These are phyloP conservation scores for Tulasnella sp. DNA, from an alignment of 768 basidiomycete species.

Conservation along the genomic window DNA sequence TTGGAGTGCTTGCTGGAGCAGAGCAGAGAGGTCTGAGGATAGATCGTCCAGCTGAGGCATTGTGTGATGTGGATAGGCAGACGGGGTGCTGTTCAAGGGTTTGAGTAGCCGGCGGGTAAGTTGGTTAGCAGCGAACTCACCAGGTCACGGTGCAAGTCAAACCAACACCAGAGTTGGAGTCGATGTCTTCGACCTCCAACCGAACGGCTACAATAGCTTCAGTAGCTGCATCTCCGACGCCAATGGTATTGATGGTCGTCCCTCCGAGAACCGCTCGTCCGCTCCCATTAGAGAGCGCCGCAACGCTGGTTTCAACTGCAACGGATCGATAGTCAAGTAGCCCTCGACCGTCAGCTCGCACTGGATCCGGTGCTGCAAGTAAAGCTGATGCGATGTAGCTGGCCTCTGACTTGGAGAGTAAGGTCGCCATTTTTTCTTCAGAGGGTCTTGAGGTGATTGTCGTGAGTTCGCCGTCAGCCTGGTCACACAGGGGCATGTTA, in stretches of 20 bases:
- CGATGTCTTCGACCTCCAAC: conserved; percentile 60
- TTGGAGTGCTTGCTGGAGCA: conserved; percentile 26
- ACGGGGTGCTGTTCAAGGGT: conserved; percentile 51
- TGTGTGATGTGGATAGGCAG: conserved; percentile 63
- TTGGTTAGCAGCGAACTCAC: conserved; percentile 38
- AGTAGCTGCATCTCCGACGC: conserved; percentile 51
- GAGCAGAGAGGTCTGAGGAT: conserved; percentile 55
- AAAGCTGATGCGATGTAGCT: conserved; percentile 64
- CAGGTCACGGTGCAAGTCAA: conserved; percentile 63
- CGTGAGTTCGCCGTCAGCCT: too few species aligned
- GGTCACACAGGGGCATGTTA: too few species aligned
- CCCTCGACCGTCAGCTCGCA: conserved; percentile 67
- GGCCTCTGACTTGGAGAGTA: conserved; percentile 65
- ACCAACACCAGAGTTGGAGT: conserved; percentile 45
- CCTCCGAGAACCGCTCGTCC: conserved; percentile 63
- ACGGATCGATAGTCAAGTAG: conserved; percentile 57
- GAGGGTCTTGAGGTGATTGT: too few species aligned
- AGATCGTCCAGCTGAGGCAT: conserved; percentile 59
- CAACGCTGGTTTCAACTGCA: conserved; percentile 63
- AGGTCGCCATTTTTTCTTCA: background rate
- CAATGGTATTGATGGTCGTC: conserved; percentile 19
- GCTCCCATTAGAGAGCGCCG: conserved; percentile 76
- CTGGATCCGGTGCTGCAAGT: conserved; percentile 37
- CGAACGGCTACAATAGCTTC: conserved; percentile 70
- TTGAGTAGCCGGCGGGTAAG: background rate